Conservation (phyloP, 2,329 filamentous ascomycete species). For the Massarina eburnea region DNA sequence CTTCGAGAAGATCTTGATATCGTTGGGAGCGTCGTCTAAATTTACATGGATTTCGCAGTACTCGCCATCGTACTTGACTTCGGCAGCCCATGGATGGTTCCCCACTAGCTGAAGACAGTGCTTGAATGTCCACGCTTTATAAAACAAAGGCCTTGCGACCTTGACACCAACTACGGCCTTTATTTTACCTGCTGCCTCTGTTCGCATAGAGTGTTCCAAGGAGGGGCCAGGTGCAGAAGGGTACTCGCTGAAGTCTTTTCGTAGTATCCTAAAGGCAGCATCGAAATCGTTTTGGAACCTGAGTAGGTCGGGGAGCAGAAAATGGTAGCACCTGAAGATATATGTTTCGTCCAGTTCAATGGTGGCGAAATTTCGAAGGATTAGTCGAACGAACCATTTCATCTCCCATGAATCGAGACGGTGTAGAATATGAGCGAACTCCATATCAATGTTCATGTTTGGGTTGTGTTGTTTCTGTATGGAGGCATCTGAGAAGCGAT, state of each 20-base stretch:
- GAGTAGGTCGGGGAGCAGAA: slow-evolving; percentile 68
- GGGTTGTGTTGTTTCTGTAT: slow-evolving; percentile 25
- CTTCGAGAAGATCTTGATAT: slow-evolving; percentile 85
- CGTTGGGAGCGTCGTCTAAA: slow-evolving; percentile 54
- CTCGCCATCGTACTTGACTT: slow-evolving; percentile 76
- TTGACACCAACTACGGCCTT: slow-evolving; percentile 48
- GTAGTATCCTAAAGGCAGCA: slow-evolving; percentile 60
- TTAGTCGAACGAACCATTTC: slow-evolving; percentile 84
- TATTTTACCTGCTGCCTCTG: slow-evolving; percentile 43
- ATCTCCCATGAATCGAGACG: slow-evolving; percentile 62
- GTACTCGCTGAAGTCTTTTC: slow-evolving; percentile 43
- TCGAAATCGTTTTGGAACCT: slow-evolving; percentile 70
- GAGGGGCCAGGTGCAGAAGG: slow-evolving; percentile 39
- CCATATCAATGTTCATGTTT: slow-evolving; percentile 23
- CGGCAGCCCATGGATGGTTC: slow-evolving; percentile 67
- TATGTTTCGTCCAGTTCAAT: slow-evolving; percentile 61
- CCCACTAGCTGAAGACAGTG: slow-evolving; percentile 69
- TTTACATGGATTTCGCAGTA: slow-evolving; percentile 77
- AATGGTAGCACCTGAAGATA: slow-evolving; percentile 65
- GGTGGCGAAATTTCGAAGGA: slow-evolving; percentile 75
- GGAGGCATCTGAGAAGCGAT: slow-evolving; percentile 69
- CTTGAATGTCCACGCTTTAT: slow-evolving; percentile 60
- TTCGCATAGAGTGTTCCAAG: slow-evolving; percentile 34
- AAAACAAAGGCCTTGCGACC: slow-evolving; percentile 48
- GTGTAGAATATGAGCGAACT: slow-evolving; percentile 47